These are phyloP conservation scores for Claviceps maximensis DNA, from an alignment of 2,329 filamentous ascomycete species.

Conservation along the genomic window DNA sequence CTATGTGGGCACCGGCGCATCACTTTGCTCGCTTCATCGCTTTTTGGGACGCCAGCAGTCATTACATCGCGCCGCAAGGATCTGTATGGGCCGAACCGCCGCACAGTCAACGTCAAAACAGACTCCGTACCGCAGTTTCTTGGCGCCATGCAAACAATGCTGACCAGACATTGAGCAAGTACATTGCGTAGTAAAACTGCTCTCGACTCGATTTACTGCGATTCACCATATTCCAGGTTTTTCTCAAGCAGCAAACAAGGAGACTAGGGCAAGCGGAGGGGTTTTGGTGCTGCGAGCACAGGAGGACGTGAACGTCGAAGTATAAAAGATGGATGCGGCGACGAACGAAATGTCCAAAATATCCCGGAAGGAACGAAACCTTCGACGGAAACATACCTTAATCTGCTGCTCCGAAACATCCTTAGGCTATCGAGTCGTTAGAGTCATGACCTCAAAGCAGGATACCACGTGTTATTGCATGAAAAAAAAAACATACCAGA, in stretches of 20 bases:
- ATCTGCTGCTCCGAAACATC: conserved; percentile 96
- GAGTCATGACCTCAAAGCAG: not conserved
- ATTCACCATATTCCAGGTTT: conserved; percentile 18
- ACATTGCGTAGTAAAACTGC: conserved; percentile 37
- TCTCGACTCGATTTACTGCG: conserved; percentile 43
- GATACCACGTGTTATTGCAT: not conserved
- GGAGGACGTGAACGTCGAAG: conserved; percentile 11
- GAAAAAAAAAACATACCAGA: conserved; percentile 52
- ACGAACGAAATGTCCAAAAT: conserved; percentile 47
- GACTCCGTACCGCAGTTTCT: conserved; percentile 12
- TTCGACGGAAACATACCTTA: conserved; percentile 99
- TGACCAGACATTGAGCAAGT: conserved; percentile 38
- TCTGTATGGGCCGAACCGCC: conserved; percentile 1
- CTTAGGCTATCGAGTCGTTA: conserved; percentile 49
- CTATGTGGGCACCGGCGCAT: conserved; percentile 27
- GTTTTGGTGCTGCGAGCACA: conserved; percentile 1
- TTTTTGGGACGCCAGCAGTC: conserved; percentile 1
- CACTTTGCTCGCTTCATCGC: conserved; percentile 34
- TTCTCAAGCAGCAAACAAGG: conserved; percentile 16
- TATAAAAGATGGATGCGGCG: conserved; percentile 21
- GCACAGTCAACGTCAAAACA: conserved; percentile 2
- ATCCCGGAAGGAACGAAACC: conserved; percentile 53
- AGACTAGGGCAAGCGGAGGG: conserved; percentile 14
- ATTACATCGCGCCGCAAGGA: conserved; percentile 4
- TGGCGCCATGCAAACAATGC: conserved; percentile 21